Evolutionary conservation across 2,329 filamentous ascomycete genomes (phyloP), one percentile per base, ranked within the genome.

Genomic region (Xylariales sp.): DNA sequence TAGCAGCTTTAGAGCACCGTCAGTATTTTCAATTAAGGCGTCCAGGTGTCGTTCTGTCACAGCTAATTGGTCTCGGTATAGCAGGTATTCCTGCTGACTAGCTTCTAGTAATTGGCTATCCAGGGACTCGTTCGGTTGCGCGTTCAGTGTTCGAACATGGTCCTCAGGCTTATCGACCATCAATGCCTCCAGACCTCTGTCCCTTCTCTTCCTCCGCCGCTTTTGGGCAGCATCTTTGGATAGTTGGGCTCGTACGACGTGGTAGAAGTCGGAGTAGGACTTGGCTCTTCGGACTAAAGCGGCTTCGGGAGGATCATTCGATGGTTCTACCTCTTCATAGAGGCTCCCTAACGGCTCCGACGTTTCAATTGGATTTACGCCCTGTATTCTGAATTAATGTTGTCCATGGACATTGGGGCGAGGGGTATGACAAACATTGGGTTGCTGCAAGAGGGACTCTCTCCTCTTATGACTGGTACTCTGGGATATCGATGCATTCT

Each of bases 41-140:
- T 89, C 84, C 29, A 98, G 76, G 62, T 97, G 88, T 14, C 83
- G 77, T 56, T 90, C 84, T 1, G 88, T 89, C 51, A 91, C 72
- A 42, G 81, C 75, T 11, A 95, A 76, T 64, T 94, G 89, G 54
- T 93, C 84, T 48, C 81, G 78, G 60, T 93, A 96, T 20, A 85
- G 69, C 82, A 84, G 70, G 61, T 95, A 95, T 59, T 91, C 82
- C 51, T 86, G 82, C 60, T 95, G 88, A 59, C 87, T 93, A 40
- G 88, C 82, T 54, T 90, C 79, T 21, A 95, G 69, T 56, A 97
- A 65, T 50, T 81, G 78, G 40, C 82, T 77, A 7, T 80, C 76
- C 20, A 82, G 49, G 5, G 58, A 52, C 2, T 47, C 40, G 2
- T 50, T 42, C 45, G 50, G 21, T 57, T 50, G 41, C 15, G 45